Evolutionary conservation across 1,139 yeast species (phyloP).

Genomic region (Wickerhamomyces sp.): DNA sequence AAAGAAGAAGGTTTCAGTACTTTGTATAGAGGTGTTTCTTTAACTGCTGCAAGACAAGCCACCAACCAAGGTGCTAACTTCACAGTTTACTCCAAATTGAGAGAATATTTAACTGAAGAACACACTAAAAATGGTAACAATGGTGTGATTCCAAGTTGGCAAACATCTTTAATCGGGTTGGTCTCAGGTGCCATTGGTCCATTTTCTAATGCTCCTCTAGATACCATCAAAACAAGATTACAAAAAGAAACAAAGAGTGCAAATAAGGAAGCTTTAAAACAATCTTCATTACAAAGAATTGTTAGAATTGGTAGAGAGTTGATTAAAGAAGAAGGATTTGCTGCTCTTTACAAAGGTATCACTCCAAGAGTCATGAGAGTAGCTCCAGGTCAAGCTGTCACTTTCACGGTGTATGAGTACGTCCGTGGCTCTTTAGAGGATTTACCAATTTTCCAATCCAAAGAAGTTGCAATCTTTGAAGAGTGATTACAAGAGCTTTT

Average conservation of each 20-base stretch:
- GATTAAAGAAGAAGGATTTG: slow-evolving; percentile 82
- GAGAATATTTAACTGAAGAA: slow-evolving; percentile 62
- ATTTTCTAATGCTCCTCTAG: slow-evolving; percentile 94
- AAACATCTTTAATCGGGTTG: slow-evolving; percentile 88
- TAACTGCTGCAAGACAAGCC: slow-evolving; percentile 97
- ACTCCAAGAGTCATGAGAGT: slow-evolving; percentile 99
- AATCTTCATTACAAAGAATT: slow-evolving; percentile 54
- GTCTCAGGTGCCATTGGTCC: slow-evolving; percentile 97
- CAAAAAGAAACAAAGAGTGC: slow-evolving; percentile 81
- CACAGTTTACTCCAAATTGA: slow-evolving; percentile 87
- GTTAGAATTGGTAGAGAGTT: slow-evolving; percentile 76
- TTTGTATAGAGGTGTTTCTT: slow-evolving; percentile 88
- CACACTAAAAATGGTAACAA: slow-evolving; percentile 43
- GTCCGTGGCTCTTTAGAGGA: slow-evolving; percentile 67
- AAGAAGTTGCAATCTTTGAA: slow-evolving; percentile 27
- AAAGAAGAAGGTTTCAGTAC: slow-evolving; percentile 90
- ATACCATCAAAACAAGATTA: slow-evolving; percentile 94
- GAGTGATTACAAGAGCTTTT: slow-evolving; percentile 20
- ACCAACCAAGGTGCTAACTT: slow-evolving; percentile 98
- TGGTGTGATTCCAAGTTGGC: slow-evolving; percentile 75
- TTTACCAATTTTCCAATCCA: slow-evolving; percentile 33
- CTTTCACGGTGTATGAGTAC: slow-evolving; percentile 92
- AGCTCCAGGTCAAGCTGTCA: slow-evolving; percentile 99
- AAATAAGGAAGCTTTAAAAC: slow-evolving; percentile 44
- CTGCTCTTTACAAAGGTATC: slow-evolving; percentile 91